Conservation (phyloP, 148 eudicot species). For the Amaranthus hypochondriacus region DNA sequence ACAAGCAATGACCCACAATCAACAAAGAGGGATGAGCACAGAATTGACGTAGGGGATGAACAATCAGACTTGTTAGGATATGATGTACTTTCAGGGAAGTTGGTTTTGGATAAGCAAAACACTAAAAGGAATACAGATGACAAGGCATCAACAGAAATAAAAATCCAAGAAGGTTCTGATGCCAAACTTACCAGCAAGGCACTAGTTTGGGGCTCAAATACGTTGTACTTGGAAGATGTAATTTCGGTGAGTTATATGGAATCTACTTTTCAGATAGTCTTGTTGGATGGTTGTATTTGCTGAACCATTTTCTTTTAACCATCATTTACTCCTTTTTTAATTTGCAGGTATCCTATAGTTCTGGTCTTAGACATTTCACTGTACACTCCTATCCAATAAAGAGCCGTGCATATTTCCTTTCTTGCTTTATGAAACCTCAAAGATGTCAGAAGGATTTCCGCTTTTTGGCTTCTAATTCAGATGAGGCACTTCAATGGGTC, state of each 20-base stretch:
- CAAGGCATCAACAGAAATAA: constrained; percentile 55
- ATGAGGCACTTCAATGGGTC: constrained; percentile 93
- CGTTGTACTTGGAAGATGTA: constrained; percentile 73
- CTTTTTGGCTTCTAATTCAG: constrained; percentile 70
- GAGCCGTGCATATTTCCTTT: constrained; percentile 44
- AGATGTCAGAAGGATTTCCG: constrained; percentile 83
- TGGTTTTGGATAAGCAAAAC: constrained; percentile 75
- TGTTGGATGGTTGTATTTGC: constrained; percentile 3
- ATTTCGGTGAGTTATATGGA: constrained; percentile 63
- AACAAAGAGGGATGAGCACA: constrained; percentile 70
- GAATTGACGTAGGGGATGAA: constrained; percentile 92
- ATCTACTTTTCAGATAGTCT: constrained; percentile 8
- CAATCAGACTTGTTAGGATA: constrained; percentile 88
- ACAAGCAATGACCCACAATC: constrained; percentile 51
- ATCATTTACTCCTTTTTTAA: constrained; percentile 1
- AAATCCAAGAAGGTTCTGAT: constrained; percentile 52
- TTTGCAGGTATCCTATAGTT: constrained; percentile 70
- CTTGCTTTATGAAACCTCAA: constrained; percentile 57
- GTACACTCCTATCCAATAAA: constrained; percentile 78
- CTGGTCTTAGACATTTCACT: constrained; percentile 82
- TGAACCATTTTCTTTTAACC: constrained; percentile 7
- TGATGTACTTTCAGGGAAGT: constrained; percentile 77
- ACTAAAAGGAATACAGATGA: constrained; percentile 42
- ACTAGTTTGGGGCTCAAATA: constrained; percentile 77
- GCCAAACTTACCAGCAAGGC: constrained; percentile 97